Base-by-base conservation (phyloP, 108 stramenopile genomes). In the Nannochloropsis oceanica region DNA sequence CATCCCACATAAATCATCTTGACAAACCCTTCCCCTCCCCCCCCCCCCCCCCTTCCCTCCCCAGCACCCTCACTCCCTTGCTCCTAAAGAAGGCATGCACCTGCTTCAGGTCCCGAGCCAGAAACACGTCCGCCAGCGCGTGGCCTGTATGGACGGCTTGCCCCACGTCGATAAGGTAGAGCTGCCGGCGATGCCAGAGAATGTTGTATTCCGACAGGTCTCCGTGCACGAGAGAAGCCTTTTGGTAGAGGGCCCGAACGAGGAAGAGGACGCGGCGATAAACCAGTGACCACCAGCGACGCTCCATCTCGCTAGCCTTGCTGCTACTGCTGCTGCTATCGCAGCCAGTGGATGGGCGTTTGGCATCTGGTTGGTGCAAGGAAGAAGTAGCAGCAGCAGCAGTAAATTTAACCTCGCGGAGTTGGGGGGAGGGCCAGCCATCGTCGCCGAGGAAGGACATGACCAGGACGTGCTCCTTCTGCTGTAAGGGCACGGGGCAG, bases 191-290 rank as follows among this genome's bases (percentile, higher is more conserved):
- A 81, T 88, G 87, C 43, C 84, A 88, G 27, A 92, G 85, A 34
- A 91, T 27, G 80, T 92, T 92, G 91, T 91, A 92, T 87, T 92
- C 92, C 27, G 86, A 87, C 7, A 92, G 86, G 26, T 92, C 92
- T 0, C 85, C 91, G 86, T 92, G 92, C 20, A 92, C 91, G 27
- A 92, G 88, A 14, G 42, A 42, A 26, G 86, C 87, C 22, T 25
- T 79, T 8, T 86, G 79, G 20, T 84, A 86, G 84, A 92, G 43
- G 27, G 27, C 42, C 2, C 87, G 88, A 34, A 89, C 85, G 81
- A 87, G 42, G 44, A 84, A 73, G 25, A 91, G 44, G 14, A 89
- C 86, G 80, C 91, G 87, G 11, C 24, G 73, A 84, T 91, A 91
- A 44, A 79, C 83, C 5, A 25, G 12, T 43, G 13, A 83, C 84